Conservation (phyloP, 1,139 yeast species). For the Saccharomyces hybrid region DNA sequence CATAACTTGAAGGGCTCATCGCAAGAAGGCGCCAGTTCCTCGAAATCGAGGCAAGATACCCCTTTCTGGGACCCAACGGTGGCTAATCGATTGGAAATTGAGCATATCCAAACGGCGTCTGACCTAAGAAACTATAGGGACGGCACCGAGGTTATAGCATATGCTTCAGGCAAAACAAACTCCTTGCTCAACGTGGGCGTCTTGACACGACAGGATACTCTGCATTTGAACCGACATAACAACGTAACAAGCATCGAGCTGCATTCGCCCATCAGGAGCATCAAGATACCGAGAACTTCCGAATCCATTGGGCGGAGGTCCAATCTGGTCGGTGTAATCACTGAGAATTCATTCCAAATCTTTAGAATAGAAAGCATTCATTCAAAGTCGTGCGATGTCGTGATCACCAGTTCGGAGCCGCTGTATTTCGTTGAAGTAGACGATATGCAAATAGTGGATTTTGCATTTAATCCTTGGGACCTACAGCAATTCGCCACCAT, state of each 20-base stretch:
- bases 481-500: conserved; percentile 37
- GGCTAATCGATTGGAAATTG: conserved; percentile 11
- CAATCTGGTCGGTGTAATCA: conserved; percentile 23
- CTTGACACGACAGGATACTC: not conserved
- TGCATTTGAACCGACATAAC: not conserved
- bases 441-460: conserved; percentile 41
- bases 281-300: conserved; percentile 22
- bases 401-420: conserved; percentile 13
- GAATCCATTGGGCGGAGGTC: conserved; percentile 17
- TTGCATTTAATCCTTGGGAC: conserved; percentile 40
- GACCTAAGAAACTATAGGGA: conserved; percentile 20
- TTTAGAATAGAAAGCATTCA: conserved; percentile 19
- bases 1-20: not conserved
- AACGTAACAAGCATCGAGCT: conserved; percentile 12
- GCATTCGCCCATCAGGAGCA: conserved; percentile 20
- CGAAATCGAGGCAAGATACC: not conserved
- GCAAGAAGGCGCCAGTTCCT: not conserved
- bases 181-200: conserved; percentile 15
- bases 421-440: conserved; percentile 19
- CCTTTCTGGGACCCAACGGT: conserved; percentile 9
- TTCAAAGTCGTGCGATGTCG: conserved; percentile 8
- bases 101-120: conserved; percentile 21
- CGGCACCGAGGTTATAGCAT: conserved; percentile 18
- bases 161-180: conserved; percentile 16
- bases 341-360: conserved; percentile 20